phyloP scores from a whole-genome alignment of 139 green algal genomes.

The Mychonastes homosphaera region DNA sequence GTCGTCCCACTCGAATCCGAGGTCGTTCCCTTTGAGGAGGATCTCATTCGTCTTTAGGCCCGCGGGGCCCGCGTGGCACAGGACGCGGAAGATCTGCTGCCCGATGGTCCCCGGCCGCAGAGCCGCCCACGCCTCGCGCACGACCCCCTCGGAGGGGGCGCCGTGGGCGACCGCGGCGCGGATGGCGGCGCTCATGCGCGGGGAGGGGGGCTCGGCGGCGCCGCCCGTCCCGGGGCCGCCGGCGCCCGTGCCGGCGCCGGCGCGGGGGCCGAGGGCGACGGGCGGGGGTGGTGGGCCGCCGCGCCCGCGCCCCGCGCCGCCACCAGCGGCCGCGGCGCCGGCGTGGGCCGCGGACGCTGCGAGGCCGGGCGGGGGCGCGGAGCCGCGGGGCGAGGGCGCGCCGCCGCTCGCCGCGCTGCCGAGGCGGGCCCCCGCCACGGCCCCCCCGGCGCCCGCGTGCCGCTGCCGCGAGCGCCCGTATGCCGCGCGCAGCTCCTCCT shows the following conservation, averaged over 20 bases:
- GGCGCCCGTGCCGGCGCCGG: neutral
- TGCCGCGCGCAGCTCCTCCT: no score
- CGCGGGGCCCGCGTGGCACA: slow-evolving; percentile 5
- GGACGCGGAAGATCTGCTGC: slow-evolving; percentile 3
- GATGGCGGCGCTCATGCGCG: neutral
- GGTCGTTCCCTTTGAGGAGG: neutral
- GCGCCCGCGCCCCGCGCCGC: no score
- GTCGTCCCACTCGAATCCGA: neutral
- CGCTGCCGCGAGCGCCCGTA: no score
- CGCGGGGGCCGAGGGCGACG: neutral
- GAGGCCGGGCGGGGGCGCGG: no score
- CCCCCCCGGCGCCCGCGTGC: no score
- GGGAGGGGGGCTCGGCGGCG: neutral
- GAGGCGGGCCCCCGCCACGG: no score
- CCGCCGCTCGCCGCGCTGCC: no score
- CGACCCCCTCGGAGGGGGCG: neutral
- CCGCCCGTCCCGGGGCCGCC: slow-evolving; percentile 2
- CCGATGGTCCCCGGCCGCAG: neutral
- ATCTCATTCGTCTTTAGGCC: neutral
- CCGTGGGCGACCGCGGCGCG: neutral
- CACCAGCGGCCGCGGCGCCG: no score
- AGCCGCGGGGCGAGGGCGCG: no score
- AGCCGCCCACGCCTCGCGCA: neutral
- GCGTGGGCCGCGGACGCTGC: no score
- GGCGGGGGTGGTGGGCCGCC: no score